Evolutionary conservation across 1,139 yeast species (phyloP).

Genomic region (Hansenula lynferdii): DNA sequence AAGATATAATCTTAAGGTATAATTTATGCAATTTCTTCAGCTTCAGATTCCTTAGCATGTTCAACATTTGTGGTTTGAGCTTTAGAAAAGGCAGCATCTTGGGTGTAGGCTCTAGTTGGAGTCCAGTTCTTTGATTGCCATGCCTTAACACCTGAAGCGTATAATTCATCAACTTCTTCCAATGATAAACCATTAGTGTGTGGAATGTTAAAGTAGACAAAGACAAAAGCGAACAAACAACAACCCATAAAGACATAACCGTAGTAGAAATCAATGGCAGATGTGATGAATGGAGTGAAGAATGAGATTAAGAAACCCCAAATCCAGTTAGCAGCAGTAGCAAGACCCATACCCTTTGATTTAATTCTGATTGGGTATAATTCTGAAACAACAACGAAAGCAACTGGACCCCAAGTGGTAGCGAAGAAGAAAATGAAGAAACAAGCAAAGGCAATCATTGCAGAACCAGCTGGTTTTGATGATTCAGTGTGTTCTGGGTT

Average conservation of each 20-base stretch:
- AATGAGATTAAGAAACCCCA: conserved; percentile 78
- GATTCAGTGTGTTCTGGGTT: conserved; percentile 35
- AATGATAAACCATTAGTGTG: conserved; percentile 69
- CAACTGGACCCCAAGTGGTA: conserved; percentile 82
- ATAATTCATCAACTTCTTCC: conserved; percentile 70
- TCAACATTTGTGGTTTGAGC: conserved; percentile 17
- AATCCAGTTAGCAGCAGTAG: conserved; percentile 70
- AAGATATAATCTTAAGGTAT: no score
- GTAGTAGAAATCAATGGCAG: conserved; percentile 50
- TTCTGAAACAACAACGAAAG: conserved; percentile 69
- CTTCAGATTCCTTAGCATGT: conserved; percentile 6
- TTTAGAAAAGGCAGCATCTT: conserved; percentile 18
- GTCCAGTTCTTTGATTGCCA: conserved; percentile 23
- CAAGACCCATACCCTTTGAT: conserved; percentile 73
- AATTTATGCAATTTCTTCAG: neutral
- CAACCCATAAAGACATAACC: conserved; percentile 78
- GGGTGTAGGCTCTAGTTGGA: conserved; percentile 19
- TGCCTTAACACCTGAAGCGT: conserved; percentile 36
- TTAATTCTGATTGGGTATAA: conserved; percentile 75
- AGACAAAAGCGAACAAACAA: conserved; percentile 52
- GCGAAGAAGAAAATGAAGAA: conserved; percentile 79
- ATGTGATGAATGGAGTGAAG: conserved; percentile 69
- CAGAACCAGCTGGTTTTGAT: conserved; percentile 56
- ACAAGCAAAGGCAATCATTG: conserved; percentile 76
- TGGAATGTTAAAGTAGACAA: conserved; percentile 62